Evolutionary conservation across 2,329 filamentous ascomycete genomes (phyloP), one percentile per base, ranked within the genome.

Genomic region (Verticillium isaacii): DNA sequence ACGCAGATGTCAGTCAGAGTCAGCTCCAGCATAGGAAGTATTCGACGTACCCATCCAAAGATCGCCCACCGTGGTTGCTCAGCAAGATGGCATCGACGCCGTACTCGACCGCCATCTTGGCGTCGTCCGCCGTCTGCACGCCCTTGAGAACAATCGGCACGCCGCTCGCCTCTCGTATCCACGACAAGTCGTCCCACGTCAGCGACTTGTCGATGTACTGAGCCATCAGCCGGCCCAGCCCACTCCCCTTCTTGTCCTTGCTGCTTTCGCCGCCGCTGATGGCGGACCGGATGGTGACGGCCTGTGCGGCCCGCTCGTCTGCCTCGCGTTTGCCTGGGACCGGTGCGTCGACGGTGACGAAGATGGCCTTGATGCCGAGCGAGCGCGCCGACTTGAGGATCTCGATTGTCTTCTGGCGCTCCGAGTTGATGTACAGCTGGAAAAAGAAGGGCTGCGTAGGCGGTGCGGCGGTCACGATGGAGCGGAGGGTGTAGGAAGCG

Each of bases 61-160:
- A 80, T 39, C 89, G 73, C 0, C 89, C 89, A 1, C 89, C 89
- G 70, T 92, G 89, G 66, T 92, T 92, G 15, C 82, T 85, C 1
- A 92, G 77, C 1, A 92, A 81, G 57, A 92, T 89, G 0, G 85
- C 89, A 65, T 91, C 84, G 2, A 85, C 83, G 0, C 86, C 88
- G 12, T 80, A 69, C 58, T 88, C 80, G 37, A 87, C 80, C 1
- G 86, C 86, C 66, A 77, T 80, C 60, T 80, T 76, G 15, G 89
- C 89, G 71, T 92, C 89, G 41, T 79, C 77, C 0, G 85, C 82
- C 15, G 82, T 85, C 75, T 91, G 88, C n/a, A 92, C 84, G 0
- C 89, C 89, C 72, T 92, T 92, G 25, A 92, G 57, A 65, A 88
- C 75, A 78, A 91, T 66, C 68, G 86, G 76, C 9, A 86, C 78